Evolutionary conservation across 345 rosid species (phyloP).

Genomic region (Ceriops decandra): DNA sequence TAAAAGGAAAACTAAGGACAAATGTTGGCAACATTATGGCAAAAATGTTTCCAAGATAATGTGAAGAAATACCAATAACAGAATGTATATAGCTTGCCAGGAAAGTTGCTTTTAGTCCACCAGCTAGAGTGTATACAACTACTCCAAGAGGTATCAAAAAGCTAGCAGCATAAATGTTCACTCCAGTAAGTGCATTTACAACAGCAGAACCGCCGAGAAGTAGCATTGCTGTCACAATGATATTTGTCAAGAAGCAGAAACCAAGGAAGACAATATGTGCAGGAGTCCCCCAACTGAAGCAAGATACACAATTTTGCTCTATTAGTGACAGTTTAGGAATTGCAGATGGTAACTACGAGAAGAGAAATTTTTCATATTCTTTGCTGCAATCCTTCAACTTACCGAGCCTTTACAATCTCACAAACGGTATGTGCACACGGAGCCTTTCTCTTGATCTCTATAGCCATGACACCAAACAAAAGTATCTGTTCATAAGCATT

Average conservation of each 20-base stretch:
- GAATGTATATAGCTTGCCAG: constrained; percentile 95
- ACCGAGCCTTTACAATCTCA: constrained; percentile 94
- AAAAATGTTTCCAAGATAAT: neutral
- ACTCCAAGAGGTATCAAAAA: constrained; percentile 95
- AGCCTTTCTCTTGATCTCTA: constrained; percentile 94
- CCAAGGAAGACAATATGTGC: constrained; percentile 79
- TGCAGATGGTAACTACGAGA: neutral
- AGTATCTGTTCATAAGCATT: constrained; percentile 48
- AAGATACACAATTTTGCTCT: neutral
- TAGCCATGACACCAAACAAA: constrained; percentile 89
- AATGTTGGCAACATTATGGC: neutral
- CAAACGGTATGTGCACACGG: constrained; percentile 91
- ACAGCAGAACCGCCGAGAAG: constrained; percentile 93
- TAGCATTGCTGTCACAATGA: constrained; percentile 86
- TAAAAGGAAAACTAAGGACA: neutral
- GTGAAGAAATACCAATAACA: constrained; percentile 50
- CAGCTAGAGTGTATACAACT: constrained; percentile 78
- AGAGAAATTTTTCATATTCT: no score
- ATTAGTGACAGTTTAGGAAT: neutral
- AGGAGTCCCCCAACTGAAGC: constrained; percentile 76
- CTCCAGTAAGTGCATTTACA: constrained; percentile 88
- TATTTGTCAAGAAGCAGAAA: constrained; percentile 78
- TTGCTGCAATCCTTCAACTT: constrained; percentile 3
- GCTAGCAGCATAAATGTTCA: constrained; percentile 83
- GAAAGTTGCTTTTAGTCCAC: constrained; percentile 93